phyloP scores from a whole-genome alignment of 345 rosid species.

The Heritiera fomes region DNA sequence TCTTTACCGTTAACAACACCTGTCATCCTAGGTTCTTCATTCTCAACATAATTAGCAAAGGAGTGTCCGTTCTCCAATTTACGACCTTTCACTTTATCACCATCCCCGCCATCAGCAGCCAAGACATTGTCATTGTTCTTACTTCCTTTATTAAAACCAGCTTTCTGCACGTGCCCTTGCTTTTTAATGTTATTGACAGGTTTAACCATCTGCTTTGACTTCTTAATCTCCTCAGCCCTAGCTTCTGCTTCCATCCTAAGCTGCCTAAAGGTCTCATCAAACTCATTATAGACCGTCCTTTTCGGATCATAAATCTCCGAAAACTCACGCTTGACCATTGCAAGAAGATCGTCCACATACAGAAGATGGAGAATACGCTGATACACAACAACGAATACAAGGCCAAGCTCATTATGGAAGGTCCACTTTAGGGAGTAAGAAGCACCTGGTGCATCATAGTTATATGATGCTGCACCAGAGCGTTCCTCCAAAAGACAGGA shows the following conservation, averaged over 20 bases:
- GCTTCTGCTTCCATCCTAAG: constrained; percentile 92
- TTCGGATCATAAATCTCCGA: constrained; percentile 80
- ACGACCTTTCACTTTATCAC: constrained; percentile 37
- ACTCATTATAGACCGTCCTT: constrained; percentile 56
- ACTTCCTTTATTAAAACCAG: constrained; percentile 64
- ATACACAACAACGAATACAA: constrained; percentile 99
- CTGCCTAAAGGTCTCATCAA: constrained; percentile 90
- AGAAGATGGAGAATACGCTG: constrained; percentile 88
- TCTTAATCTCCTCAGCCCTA: constrained; percentile 81
- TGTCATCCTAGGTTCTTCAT: constrained; percentile 44
- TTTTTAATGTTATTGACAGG: constrained; percentile 52
- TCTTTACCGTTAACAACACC: constrained; percentile 74
- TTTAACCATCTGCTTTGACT: constrained; percentile 58
- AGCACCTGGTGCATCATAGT: constrained; percentile 78
- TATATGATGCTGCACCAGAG: constrained; percentile 71
- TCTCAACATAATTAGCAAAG: constrained; percentile 42
- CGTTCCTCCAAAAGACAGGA: constrained; percentile 96
- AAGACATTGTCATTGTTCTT: constrained; percentile 40
- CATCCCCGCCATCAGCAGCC: constrained; percentile 60
- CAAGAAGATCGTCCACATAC: constrained; percentile 88
- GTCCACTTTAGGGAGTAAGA: constrained; percentile 95
- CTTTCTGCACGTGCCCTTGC: constrained; percentile 58
- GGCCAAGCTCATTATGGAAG: constrained; percentile 94
- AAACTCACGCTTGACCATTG: constrained; percentile 72
- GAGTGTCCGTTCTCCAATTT: constrained; percentile 70